Evolutionary conservation across 176 grass and related monocot genomes (phyloP), one percentile per base, ranked within the genome.

Genomic region (Eremochloa ophiuroides): DNA sequence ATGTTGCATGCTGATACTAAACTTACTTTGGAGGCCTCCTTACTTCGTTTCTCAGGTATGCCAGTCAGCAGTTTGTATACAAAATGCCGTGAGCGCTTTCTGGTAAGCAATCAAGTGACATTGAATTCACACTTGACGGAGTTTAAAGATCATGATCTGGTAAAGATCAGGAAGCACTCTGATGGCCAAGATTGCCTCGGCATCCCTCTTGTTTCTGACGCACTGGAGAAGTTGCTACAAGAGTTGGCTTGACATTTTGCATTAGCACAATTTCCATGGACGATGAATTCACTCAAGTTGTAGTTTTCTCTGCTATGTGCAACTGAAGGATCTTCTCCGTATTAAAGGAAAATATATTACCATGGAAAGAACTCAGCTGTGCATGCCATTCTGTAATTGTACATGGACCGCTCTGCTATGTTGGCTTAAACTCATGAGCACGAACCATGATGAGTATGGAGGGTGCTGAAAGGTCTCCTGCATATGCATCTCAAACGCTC

Each of bases 91-190:
- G 95, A 93, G 62, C 90, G 82, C 33, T 98, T 95, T 87, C 86
- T 93, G 33, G 92, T 98, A 23, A 98, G 92, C 90, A 95, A 88
- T 85, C 95, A 95, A 84, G 86, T 98, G 42, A 98, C 95, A 35
- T 22, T 98, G 78, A 98, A 95, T 67, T 90, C 92, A 23, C 92
- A 95, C 80, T 80, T 98, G 72, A 98, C 92, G 1, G 95, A 98
- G 47, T 98, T 98, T 86, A 95, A 98, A 91, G 95, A 95, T 71
- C 92, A 98, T 51, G 90, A 95, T 77, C 77, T 98, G 59, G 83
- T 98, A 77, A 98, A 95, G 84, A 87, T 83, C 16, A 95, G 80
- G 88, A 88, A 89, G 69, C 90, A 95, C 74, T 91, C 95, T 50
- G 95, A 95, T 73, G 92, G 92, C 8, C 90, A 98, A 91, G 92